Evolutionary conservation across 2,329 filamentous ascomycete genomes (phyloP).

Genomic region (Microsporum audouinii): DNA sequence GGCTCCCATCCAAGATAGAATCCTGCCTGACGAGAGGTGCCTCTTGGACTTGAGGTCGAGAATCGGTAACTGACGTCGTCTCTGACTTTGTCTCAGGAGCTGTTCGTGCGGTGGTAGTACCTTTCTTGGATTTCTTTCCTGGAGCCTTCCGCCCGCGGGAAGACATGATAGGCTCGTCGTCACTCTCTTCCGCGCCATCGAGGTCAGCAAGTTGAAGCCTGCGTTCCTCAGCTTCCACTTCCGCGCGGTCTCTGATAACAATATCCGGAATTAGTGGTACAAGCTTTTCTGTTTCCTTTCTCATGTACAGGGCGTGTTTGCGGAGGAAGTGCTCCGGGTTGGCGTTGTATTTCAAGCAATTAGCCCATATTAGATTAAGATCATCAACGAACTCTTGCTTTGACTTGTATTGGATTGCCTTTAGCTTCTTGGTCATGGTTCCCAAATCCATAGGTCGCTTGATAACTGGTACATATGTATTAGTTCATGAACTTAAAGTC

Average conservation of each 20-base stretch:
- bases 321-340: conserved; percentile 76
- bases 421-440: conserved; percentile 96
- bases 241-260: conserved; percentile 75
- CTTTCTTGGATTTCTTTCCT: conserved; percentile 64
- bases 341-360: conserved; percentile 91
- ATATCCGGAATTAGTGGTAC: conserved; percentile 92
- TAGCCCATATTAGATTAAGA: conserved; percentile 90
- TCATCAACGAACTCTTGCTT: conserved; percentile 93
- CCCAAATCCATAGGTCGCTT: conserved; percentile 97
- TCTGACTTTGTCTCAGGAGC: conserved; percentile 38
- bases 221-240: conserved; percentile 77
- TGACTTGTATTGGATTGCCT: conserved; percentile 64
- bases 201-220: conserved; percentile 73
- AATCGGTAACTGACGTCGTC: conserved; percentile 39
- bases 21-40: conserved; percentile 59
- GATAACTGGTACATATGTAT: conserved; percentile 49
- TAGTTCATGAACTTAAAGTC: background rate
- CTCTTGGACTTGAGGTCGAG: conserved; percentile 27
- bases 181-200: conserved; percentile 78
- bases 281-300: conserved; percentile 92
- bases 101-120: conserved; percentile 49
- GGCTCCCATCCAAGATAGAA: conserved; percentile 56
- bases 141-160: conserved; percentile 83
- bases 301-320: conserved; percentile 91
- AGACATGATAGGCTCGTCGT: conserved; percentile 97